Evolutionary conservation across 148 eudicot genomes (phyloP).

Genomic region (Hydrangea macrophylla): DNA sequence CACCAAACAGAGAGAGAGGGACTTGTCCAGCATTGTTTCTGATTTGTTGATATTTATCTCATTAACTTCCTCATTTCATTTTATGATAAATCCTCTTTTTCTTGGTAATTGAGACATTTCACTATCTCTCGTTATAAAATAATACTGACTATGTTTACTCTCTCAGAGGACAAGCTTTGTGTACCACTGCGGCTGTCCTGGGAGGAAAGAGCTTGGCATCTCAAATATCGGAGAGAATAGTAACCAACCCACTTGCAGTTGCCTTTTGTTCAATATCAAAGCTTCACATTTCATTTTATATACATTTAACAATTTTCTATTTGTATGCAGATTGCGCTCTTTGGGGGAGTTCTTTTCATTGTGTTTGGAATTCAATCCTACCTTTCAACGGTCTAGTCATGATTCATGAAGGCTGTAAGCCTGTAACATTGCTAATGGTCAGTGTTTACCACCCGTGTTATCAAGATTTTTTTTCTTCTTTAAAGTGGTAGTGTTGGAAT

Average conservation of each 20-base stretch:
- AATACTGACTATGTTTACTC: slow-evolving; percentile 6
- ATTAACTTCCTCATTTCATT: too few relatives aligned
- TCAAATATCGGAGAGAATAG: slow-evolving; percentile 87
- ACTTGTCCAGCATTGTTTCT: too few relatives aligned
- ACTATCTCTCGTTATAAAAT: too few relatives aligned
- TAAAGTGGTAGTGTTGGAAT: too few relatives aligned
- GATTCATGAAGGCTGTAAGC: too few relatives aligned
- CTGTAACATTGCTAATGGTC: slow-evolving; percentile 19
- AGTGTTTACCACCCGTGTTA: too few relatives aligned
- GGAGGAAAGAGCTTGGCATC: slow-evolving; percentile 97
- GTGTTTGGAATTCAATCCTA: slow-evolving; percentile 87
- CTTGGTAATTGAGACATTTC: too few relatives aligned
- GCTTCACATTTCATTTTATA: slow-evolving; percentile 1
- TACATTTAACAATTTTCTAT: background rate
- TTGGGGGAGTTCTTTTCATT: slow-evolving; percentile 86
- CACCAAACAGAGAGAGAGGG: too few relatives aligned
- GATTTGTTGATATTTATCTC: too few relatives aligned
- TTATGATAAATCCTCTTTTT: too few relatives aligned
- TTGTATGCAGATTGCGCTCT: slow-evolving; percentile 65
- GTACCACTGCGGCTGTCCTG: slow-evolving; percentile 89
- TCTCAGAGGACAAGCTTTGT: slow-evolving; percentile 86
- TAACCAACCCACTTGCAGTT: slow-evolving; percentile 17
- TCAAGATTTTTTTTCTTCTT: too few relatives aligned
- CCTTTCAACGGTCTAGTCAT: slow-evolving; percentile 57
- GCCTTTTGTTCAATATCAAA: background rate